phyloP scores from a whole-genome alignment of 208 protist genomes.

The Trypanosoma scelopori region DNA sequence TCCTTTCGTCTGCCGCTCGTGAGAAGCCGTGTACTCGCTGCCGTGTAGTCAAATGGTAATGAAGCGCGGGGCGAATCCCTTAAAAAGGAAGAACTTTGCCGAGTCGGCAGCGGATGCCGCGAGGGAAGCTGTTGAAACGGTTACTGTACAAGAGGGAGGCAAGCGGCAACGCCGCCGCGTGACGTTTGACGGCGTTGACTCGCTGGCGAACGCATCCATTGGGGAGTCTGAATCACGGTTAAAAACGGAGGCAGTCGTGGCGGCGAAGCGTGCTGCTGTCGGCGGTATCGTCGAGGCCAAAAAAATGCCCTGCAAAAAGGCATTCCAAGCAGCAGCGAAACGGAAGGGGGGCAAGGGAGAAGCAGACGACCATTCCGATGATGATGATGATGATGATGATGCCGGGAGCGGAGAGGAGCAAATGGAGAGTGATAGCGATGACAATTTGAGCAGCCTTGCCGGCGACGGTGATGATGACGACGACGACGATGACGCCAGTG shows the following conservation, averaged over 20 bases:
- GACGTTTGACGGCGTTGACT: constrained; percentile 15
- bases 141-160: constrained; percentile 8
- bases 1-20: neutral
- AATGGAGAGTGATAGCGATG: constrained; percentile 22
- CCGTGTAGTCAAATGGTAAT: constrained; percentile 2
- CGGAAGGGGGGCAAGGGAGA: constrained; percentile 27
- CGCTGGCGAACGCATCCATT: neutral
- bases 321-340: neutral
- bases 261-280: constrained; percentile 22
- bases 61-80: neutral
- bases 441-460: constrained; percentile 35
- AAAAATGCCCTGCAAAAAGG: constrained; percentile 23
- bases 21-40: no score
- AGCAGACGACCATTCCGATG: constrained; percentile 23
- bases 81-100: constrained; percentile 8
- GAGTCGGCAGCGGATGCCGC: constrained; percentile 26
- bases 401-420: constrained; percentile 20
- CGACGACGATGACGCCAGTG: constrained; percentile 20
- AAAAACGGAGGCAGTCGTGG: constrained; percentile 5
- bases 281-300: constrained; percentile 51
- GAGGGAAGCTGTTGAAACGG: constrained; percentile 24
- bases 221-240: constrained; percentile 4
- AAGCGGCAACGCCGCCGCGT: constrained; percentile 15
- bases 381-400: constrained; percentile 31
- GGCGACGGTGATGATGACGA: constrained; percentile 24